Evolutionary conservation across 73 alveolate genomes (phyloP).

Genomic region (Durusdinium trenchii): DNA sequence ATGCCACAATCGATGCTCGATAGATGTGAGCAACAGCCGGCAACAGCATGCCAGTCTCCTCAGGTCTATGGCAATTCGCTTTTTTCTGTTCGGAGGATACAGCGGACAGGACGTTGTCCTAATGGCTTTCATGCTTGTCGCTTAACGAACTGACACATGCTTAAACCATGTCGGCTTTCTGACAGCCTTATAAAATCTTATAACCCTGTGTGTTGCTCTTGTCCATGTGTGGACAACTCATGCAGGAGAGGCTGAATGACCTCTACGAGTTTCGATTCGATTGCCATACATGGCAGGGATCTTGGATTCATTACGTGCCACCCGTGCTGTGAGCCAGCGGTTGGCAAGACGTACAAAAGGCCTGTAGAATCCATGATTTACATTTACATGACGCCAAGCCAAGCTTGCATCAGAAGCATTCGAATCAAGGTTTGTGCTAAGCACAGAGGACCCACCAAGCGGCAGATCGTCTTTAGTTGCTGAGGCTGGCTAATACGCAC

Average conservation of each 20-base stretch:
- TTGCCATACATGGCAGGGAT: slow-evolving; percentile 97
- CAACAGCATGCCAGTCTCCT: background rate
- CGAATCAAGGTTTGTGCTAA: slow-evolving; percentile 69
- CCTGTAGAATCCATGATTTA: too few relatives aligned
- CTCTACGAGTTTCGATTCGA: slow-evolving; percentile 97
- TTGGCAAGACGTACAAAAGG: too few relatives aligned
- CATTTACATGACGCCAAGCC: background rate
- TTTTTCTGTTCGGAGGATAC: slow-evolving; percentile 98
- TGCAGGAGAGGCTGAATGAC: slow-evolving; percentile 92
- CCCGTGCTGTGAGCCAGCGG: too few relatives aligned
- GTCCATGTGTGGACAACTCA: background rate
- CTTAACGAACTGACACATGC: background rate
- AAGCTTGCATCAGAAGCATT: background rate
- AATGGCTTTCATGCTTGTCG: too few relatives aligned
- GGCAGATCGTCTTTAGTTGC: slow-evolving; percentile 97
- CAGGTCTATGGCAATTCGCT: slow-evolving; percentile 97
- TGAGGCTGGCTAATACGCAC: slow-evolving; percentile 8
- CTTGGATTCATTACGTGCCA: too few relatives aligned
- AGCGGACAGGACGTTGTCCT: slow-evolving; percentile 98
- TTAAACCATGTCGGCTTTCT: background rate
- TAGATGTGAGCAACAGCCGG: background rate
- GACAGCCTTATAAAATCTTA: background rate
- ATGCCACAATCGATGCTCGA: background rate
- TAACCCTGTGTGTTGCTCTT: background rate
- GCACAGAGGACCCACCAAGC: slow-evolving; percentile 96